Conservation (phyloP, 208 protist genomes). For the Naegleria fowleri region DNA sequence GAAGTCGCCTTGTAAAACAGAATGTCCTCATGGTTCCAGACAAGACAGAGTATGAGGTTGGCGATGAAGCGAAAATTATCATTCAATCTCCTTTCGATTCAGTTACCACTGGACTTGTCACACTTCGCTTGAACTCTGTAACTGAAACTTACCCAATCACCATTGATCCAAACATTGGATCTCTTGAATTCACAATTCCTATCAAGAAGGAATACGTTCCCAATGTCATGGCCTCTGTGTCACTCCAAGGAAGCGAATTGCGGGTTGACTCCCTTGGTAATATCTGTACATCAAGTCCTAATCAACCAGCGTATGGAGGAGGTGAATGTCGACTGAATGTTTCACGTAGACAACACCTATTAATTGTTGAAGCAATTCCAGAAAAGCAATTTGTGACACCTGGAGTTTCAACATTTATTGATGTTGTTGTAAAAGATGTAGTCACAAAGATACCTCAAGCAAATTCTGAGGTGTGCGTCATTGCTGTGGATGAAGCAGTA, state of each 20-base stretch:
- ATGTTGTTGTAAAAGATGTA: background rate
- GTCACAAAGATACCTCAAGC: background rate
- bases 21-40: background rate
- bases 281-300: background rate
- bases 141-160: background rate
- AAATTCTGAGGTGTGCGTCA: background rate
- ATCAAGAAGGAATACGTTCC: background rate
- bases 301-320: background rate
- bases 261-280: background rate
- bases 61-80: background rate
- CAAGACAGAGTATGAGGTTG: background rate
- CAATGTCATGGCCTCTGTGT: background rate
- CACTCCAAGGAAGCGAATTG: background rate
- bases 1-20: background rate
- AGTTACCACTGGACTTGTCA: background rate
- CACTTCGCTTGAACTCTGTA: background rate
- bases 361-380: background rate
- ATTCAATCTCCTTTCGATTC: background rate
- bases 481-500: slow-evolving; percentile 11
- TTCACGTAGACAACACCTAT: background rate
- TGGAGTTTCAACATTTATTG: background rate
- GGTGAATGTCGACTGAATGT: background rate
- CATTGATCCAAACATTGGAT: background rate
- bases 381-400: background rate
- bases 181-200: background rate